Conservation (phyloP, 306 rosid genomes). For the Casuarina glauca region DNA sequence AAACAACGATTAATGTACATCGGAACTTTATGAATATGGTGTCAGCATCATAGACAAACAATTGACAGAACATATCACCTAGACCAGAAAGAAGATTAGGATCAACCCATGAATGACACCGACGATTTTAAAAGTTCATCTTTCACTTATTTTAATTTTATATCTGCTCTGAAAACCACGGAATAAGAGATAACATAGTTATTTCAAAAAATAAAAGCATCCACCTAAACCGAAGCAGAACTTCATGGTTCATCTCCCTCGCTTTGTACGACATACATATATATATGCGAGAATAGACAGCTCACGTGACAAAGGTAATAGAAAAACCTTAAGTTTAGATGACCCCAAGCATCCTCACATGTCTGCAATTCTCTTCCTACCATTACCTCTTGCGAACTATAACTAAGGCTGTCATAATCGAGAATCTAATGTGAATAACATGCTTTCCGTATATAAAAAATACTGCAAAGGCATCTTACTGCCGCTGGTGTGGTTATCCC, state of each 20-base stretch:
- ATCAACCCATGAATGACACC: no score
- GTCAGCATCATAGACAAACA: not conserved
- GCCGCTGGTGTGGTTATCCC: not conserved
- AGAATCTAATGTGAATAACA: not conserved
- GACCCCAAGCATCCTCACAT: slow-evolving; percentile 1
- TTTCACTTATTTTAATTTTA: not conserved
- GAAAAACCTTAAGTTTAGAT: not conserved
- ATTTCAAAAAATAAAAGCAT: not conserved
- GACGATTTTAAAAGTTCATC: no score
- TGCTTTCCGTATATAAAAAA: not conserved
- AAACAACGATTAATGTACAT: not conserved
- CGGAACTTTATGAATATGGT: not conserved
- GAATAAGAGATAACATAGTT: slow-evolving; percentile 22
- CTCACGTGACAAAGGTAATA: slow-evolving; percentile 20
- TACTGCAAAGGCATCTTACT: slow-evolving; percentile 8
- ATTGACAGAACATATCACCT: not conserved
- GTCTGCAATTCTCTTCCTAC: not conserved
- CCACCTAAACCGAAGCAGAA: not conserved
- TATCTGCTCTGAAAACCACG: slow-evolving; percentile 8
- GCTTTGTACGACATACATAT: no score
- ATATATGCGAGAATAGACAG: slow-evolving; percentile 3
- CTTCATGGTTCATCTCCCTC: no score
- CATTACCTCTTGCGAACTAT: not conserved
- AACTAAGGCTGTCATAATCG: slow-evolving; percentile 21
- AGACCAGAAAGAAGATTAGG: not conserved